Conservation (phyloP, 2,329 filamentous ascomycete genomes). For the Aspergillus luchuensis region DNA sequence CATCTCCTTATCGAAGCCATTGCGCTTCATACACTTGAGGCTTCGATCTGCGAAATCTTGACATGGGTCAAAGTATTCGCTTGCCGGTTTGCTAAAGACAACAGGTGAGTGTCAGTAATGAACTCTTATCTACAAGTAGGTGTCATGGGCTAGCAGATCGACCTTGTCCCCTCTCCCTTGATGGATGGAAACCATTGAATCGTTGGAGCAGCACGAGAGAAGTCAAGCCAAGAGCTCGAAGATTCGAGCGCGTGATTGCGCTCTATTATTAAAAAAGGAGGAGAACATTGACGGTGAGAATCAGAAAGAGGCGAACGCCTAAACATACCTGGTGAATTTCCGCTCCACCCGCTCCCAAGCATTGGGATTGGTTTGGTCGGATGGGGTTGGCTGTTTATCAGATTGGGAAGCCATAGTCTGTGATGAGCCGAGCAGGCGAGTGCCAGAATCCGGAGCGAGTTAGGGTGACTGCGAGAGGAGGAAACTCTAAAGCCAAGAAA, state of each 20-base stretch:
- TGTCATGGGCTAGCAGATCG: background rate
- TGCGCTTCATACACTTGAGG: constrained; percentile 84
- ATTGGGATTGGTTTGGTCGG: constrained; percentile 47
- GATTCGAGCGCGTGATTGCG: background rate
- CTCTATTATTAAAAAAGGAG: no score
- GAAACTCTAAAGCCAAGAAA: background rate
- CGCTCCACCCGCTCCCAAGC: constrained; percentile 58
- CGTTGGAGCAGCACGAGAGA: background rate
- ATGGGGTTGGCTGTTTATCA: constrained; percentile 37
- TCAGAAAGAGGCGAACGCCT: background rate
- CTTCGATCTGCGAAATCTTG: constrained; percentile 87
- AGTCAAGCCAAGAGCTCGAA: background rate
- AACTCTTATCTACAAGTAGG: background rate
- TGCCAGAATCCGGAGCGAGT: background rate
- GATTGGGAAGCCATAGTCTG: constrained; percentile 20
- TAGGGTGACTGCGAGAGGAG: background rate
- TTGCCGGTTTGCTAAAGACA: constrained; percentile 71
- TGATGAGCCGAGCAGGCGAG: background rate
- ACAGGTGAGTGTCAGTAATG: background rate
- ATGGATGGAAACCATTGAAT: background rate
- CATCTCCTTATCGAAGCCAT: constrained; percentile 83
- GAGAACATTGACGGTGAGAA: background rate
- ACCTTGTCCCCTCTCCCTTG: background rate
- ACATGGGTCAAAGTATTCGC: constrained; percentile 92
- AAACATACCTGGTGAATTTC: constrained; percentile 65